Base-by-base conservation (phyloP, 805 yeast genomes). In the Metschnikowia shivogae region DNA sequence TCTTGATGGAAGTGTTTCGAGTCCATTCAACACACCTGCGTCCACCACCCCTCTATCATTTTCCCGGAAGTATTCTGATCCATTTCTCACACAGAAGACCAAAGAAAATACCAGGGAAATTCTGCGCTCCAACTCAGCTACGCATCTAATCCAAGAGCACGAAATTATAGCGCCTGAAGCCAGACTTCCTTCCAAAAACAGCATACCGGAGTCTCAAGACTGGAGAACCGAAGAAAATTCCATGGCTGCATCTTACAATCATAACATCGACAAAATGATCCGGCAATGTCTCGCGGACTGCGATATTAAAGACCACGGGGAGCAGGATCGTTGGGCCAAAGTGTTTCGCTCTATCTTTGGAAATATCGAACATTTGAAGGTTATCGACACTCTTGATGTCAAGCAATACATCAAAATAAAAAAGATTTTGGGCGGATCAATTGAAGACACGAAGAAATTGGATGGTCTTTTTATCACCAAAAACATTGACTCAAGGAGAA, bases 321-420 rank as follows among this genome's bases (percentile, higher is more conserved):
- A 76, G 36, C 61, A 66, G 7, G 74, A 69, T 1, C 60, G 64
- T n/a, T 93, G 98, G 98, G 65, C 68, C 2, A 53, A 57, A 0
- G 72, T 76, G 0, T 60, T 92, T 5, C 63, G 72, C 10, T 68
- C 70, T 6, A 72, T 81, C 6, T 61, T 89, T 11, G 66, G 74
- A 24, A 70, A 74, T 31, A 76, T 87, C 2, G 80, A 83, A 33
- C 65, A 67, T 13, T 72, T 90, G 4, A 82, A 81, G 41, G 73
- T 78, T 26, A 85, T 88, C 4, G 92, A 85, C 49, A 82, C 84
- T 3, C 74, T 89, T 48, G 97, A 93, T 60, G 82, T 90, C 39
- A 76, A 92, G n/a, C 90, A 85, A 54, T 92, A 87, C 62, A 80
- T 93, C 35, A 93, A 95, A 58, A 74, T 93, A 36, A 95, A 93